Evolutionary conservation across 768 basidiomycete species (phyloP), one percentile per base, ranked within the genome.

Genomic region (Kwoniella pini): DNA sequence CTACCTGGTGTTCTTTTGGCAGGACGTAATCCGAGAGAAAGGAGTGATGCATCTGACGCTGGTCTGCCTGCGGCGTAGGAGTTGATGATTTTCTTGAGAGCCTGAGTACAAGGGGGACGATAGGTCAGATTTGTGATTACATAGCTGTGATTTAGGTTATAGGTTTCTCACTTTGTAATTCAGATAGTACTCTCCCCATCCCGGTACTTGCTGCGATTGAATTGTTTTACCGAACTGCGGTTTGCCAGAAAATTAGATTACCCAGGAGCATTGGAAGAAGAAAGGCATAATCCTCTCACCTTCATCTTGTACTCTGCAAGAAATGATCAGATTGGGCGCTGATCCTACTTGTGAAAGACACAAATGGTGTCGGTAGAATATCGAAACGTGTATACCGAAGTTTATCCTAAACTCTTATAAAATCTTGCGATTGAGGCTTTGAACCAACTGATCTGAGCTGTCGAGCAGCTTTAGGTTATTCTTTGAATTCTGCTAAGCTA

Each of bases 151-250:
- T 26, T 24, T 3, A 19, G 5, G n/a, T 9, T 28, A 42, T n/a
- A n/a, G n/a, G n/a, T n/a, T n/a, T n/a, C 72, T 54, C 28, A 76
- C 80, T 82, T 99, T 99, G 85, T 99, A 99, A 81, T 98, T 94
- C 61, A 97, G 86, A 80, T 98, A 98, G 82, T 90, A 91, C 42
- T 82, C 77, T 27, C 90, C 91, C 95, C 95, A 99, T 81, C 94
- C 95, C 52, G 95, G 93, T 55, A 97, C 87, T 82, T 96, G 92
- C 78, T 95, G 89, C 28, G 89, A 86, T 79, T 92, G 93, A 64
- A 99, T 92, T 63, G 91, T 89, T 82, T 99, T 99, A 71, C 96
- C 96, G 79, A 99, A 99, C 94, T 98, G 33, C 5, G 48, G 36
- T 22, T 33, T 52, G 5, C n/a, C n/a, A n/a, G n/a, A n/a, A n/a